Conservation (phyloP, 805 yeast species). For the Saturnispora silvae region DNA sequence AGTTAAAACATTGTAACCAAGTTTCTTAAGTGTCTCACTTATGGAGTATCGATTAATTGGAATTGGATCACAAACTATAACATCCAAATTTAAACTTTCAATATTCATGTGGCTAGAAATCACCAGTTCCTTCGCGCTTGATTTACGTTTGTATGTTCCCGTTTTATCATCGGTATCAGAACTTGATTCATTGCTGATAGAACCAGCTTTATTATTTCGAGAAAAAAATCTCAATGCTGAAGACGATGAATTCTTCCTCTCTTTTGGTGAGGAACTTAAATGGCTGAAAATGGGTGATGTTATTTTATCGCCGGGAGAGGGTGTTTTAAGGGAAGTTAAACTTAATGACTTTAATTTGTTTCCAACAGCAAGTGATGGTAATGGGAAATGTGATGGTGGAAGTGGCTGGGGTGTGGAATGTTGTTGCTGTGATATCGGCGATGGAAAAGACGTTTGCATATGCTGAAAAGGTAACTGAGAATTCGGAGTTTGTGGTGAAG, state of each 20-base stretch:
- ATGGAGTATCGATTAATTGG: constrained; percentile 69
- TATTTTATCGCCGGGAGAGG: constrained; percentile 3
- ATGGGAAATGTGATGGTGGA: not conserved
- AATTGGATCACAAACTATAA: constrained; percentile 77
- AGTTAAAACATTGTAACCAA: constrained; percentile 74
- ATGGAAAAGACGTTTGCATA: not conserved
- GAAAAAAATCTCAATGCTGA: constrained; percentile 21
- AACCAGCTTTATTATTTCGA: constrained; percentile 12
- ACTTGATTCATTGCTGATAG: constrained; percentile 33
- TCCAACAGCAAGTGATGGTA: not conserved
- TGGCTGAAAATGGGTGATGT: constrained; percentile 15
- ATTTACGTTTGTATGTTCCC: not conserved
- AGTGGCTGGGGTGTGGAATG: not conserved
- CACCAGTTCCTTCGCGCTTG: constrained; percentile 10
- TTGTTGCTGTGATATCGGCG: not conserved
- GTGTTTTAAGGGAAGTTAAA: not conserved
- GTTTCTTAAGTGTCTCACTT: constrained; percentile 47
- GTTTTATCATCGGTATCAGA: constrained; percentile 46
- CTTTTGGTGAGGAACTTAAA: constrained; percentile 19
- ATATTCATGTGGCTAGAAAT: constrained; percentile 11
- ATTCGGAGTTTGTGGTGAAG: constrained; percentile 20
- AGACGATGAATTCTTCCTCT: constrained; percentile 5
- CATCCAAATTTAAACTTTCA: constrained; percentile 32
- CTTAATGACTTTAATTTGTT: constrained; percentile 1
- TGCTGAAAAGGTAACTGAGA: not conserved